Conservation (phyloP, 306 rosid species). For the Cucurbita moschata region DNA sequence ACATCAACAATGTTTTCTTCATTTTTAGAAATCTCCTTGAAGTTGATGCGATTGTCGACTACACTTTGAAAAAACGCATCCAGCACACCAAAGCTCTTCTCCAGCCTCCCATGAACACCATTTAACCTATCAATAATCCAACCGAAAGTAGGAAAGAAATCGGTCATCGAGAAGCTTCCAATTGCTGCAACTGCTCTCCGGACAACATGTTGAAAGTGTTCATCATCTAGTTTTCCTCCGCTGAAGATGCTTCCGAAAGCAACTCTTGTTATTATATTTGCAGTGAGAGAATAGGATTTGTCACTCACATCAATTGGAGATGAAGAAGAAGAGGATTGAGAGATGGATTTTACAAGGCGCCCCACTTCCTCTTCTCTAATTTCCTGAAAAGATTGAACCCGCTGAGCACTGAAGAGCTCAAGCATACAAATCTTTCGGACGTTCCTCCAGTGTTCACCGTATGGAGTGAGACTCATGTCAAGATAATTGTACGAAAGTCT, state of each 20-base stretch:
- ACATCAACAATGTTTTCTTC: neutral
- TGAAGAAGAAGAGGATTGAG: neutral
- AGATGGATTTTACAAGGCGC: too few species aligned
- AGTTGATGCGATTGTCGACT: neutral
- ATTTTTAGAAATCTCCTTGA: too few species aligned
- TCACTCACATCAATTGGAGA: neutral
- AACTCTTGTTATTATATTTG: neutral
- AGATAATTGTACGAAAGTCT: neutral
- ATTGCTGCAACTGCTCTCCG: constrained; percentile 2
- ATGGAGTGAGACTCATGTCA: neutral
- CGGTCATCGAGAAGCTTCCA: constrained; percentile 19
- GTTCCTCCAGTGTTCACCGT: neutral
- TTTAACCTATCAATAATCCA: constrained; percentile 23
- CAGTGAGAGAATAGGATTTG: neutral
- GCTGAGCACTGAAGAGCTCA: constrained; percentile 15
- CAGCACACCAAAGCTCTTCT: constrained; percentile 20
- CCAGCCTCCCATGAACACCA: constrained; percentile 15
- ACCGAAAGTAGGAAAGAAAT: constrained; percentile 13
- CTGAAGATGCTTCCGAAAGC: constrained; percentile 12
- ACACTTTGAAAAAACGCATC: constrained; percentile 26
- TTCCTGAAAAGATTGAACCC: constrained; percentile 14
- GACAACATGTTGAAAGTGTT: neutral
- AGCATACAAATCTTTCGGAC: neutral
- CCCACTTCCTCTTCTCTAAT: constrained; percentile 19
- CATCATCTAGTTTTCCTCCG: neutral